Base-by-base conservation (phyloP, 768 basidiomycete genomes). In the Psilocybe cubensis region DNA sequence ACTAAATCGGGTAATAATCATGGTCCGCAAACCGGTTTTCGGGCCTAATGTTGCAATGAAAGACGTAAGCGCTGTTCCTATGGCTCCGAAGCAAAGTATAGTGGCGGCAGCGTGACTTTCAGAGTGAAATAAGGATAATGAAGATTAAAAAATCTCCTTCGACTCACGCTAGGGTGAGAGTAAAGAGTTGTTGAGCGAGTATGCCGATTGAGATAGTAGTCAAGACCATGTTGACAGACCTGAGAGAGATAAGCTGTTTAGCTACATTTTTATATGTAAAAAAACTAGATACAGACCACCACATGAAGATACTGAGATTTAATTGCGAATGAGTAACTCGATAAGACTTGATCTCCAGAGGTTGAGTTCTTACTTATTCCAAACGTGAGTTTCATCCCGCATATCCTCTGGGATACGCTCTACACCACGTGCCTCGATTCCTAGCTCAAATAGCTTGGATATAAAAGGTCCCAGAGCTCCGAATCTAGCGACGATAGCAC, bases 261-360 rank as follows among this genome's bases (percentile, higher is more conserved):
- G n/a, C n/a, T n/a, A n/a, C n/a, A n/a, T n/a, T n/a, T n/a, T n/a
- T n/a, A n/a, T n/a, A n/a, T n/a, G n/a, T n/a, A n/a, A n/a, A n/a
- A n/a, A n/a, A n/a, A n/a, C n/a, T n/a, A n/a, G n/a, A n/a, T n/a
- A 49, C 61, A 24, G 21, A 63, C 61, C 61, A 63, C 61, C 61
- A 63, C 61, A 63, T 63, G 42, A 63, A 63, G 23, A 63, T 63
- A 33, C 61, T 63, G 25, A 17, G 29, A 41, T 24, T 23, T 3
- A 27, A 9, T 10, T n/a, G n/a, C 11, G 14, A 23, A 42, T 25
- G 18, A 33, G 31, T 18, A 48, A 0, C n/a, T 27, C 8, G 2
- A 27, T 8, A 9, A 18, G 14, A 10, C 17, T 20, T 25, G 12
- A n/a, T 3, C 38, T n/a, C n/a, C n/a, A n/a, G n/a, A 3, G 41